phyloP scores from a whole-genome alignment of 495 filamentous ascomycete species.

The Baudoinia panamericana region DNA sequence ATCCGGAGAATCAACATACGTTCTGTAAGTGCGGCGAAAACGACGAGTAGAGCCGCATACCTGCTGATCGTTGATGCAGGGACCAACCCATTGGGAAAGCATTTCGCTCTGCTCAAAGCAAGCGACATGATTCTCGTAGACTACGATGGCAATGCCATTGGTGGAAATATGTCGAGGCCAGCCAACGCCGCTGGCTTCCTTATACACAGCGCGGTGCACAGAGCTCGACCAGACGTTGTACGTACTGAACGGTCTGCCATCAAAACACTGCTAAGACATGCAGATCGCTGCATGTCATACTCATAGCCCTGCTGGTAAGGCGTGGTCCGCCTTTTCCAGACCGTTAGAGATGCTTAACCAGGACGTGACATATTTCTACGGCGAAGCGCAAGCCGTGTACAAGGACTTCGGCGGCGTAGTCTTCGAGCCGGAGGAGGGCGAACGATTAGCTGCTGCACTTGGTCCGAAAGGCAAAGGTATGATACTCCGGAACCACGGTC shows the following conservation, averaged over 20 bases:
- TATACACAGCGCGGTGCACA: conserved; percentile 31
- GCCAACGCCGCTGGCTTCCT: conserved; percentile 32
- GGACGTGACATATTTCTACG: conserved; percentile 31
- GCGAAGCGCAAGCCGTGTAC: conserved; percentile 31
- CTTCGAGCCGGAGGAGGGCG: conserved; percentile 28
- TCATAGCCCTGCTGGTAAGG: conserved; percentile 28
- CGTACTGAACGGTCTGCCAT: no score
- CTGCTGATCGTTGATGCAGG: no score
- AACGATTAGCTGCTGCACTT: conserved; percentile 29
- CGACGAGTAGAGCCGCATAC: no score
- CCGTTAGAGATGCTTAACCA: conserved; percentile 35
- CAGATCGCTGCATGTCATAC: conserved; percentile 29
- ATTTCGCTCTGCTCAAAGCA: conserved; percentile 29
- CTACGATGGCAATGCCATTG: conserved; percentile 28
- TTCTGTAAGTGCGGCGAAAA: no score
- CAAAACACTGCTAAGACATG: neutral
- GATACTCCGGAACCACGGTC: conserved; percentile 31
- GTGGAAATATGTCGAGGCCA: conserved; percentile 28
- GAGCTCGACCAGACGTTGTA: conserved; percentile 28
- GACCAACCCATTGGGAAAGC: conserved; percentile 23
- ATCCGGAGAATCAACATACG: conserved; percentile 44
- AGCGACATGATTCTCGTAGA: conserved; percentile 32
- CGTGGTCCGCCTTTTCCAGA: conserved; percentile 28
- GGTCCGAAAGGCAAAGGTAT: conserved; percentile 30
- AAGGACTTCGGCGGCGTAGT: conserved; percentile 31